Conservation (phyloP, 257 asterid species). For the Fraxinus excelsior region DNA sequence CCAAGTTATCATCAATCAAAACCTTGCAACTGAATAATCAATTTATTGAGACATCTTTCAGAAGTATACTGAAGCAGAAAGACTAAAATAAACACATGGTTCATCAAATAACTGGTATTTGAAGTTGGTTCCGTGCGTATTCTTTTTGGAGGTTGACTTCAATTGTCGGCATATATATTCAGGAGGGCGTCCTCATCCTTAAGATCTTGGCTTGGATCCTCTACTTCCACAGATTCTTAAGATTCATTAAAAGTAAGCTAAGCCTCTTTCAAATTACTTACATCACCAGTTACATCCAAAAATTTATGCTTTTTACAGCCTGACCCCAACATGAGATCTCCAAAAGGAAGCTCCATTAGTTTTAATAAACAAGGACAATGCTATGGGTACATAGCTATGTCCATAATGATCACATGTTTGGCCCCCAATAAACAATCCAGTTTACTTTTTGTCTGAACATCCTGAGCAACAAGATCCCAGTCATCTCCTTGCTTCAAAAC, state of each 20-base stretch:
- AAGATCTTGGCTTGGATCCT: slow-evolving; percentile 36
- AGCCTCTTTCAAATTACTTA: slow-evolving; percentile 36
- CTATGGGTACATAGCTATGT: too few relatives aligned
- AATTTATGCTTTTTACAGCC: slow-evolving; percentile 43
- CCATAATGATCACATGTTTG: too few relatives aligned
- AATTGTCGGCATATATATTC: slow-evolving; percentile 46
- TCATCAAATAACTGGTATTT: slow-evolving; percentile 65
- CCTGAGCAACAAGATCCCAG: slow-evolving; percentile 85
- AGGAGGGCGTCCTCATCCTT: slow-evolving; percentile 44
- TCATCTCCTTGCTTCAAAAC: slow-evolving; percentile 90
- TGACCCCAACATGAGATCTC: slow-evolving; percentile 77
- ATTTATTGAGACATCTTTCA: background rate
- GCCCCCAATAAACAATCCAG: slow-evolving; percentile 89
- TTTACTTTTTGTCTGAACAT: slow-evolving; percentile 76
- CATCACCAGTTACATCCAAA: slow-evolving; percentile 43
- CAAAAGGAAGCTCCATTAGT: slow-evolving; percentile 87
- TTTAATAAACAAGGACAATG: slow-evolving; percentile 87
- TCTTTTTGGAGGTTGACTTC: slow-evolving; percentile 64
- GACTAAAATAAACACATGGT: slow-evolving; percentile 54
- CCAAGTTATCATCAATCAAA: slow-evolving; percentile 13
- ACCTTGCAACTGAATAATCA: slow-evolving; percentile 10
- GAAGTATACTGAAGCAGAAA: slow-evolving; percentile 9
- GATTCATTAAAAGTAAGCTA: slow-evolving; percentile 35
- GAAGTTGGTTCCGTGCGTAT: slow-evolving; percentile 48
- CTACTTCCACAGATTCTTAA: slow-evolving; percentile 40